Evolutionary conservation across 495 filamentous ascomycete species (phyloP).

Genomic region (Lasiosphaeris hirsuta): DNA sequence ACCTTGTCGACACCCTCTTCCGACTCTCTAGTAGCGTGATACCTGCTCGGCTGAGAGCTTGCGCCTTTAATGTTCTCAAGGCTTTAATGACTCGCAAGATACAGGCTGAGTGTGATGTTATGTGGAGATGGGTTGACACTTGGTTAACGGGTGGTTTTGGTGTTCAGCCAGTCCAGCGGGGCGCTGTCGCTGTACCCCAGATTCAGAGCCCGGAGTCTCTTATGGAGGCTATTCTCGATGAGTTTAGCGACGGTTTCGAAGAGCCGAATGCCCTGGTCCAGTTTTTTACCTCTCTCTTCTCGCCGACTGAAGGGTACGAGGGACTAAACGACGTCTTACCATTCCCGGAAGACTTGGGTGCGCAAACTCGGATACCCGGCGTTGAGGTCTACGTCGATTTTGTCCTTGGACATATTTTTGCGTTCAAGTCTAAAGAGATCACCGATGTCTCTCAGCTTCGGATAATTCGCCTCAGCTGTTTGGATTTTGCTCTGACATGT

Average conservation of each 20-base stretch:
- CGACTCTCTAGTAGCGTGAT: slow-evolving; percentile 65
- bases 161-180: slow-evolving; percentile 31
- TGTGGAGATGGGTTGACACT: slow-evolving; percentile 69
- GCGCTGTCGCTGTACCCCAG: slow-evolving; percentile 32
- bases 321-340: slow-evolving; percentile 70
- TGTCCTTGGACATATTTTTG: slow-evolving; percentile 69
- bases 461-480: slow-evolving; percentile 68
- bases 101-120: slow-evolving; percentile 52
- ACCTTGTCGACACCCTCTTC: slow-evolving; percentile 63
- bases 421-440: slow-evolving; percentile 55
- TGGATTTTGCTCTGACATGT: slow-evolving; percentile 73
- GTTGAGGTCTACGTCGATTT: slow-evolving; percentile 94
- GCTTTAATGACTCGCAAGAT: slow-evolving; percentile 66
- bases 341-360: slow-evolving; percentile 86
- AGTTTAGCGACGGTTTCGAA: slow-evolving; percentile 69
- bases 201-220: slow-evolving; percentile 39
- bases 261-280: slow-evolving; percentile 77
- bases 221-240: slow-evolving; percentile 53
- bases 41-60: slow-evolving; percentile 70
- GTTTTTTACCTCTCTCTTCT: slow-evolving; percentile 64
- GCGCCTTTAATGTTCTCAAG: slow-evolving; percentile 65
- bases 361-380: slow-evolving; percentile 71
- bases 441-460: slow-evolving; percentile 61
- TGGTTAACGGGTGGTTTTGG: slow-evolving; percentile 61
- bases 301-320: slow-evolving; percentile 54